Evolutionary conservation across 441 rosid species (phyloP).

Genomic region (Bocquillonia castaneifolia): DNA sequence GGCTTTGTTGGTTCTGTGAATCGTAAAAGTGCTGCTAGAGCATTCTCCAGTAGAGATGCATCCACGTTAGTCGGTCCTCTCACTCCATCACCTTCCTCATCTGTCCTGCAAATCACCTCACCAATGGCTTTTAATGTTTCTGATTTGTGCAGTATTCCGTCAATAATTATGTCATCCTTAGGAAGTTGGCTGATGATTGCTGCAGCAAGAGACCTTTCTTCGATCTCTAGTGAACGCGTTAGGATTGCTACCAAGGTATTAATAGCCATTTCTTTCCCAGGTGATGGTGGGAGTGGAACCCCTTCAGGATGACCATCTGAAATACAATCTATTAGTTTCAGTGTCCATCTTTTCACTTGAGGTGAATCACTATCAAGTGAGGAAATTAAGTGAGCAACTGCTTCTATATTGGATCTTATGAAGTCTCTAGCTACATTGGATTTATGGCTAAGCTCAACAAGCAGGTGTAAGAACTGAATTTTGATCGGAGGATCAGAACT

Average conservation of each 20-base stretch:
- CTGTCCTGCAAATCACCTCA: conserved; percentile 38
- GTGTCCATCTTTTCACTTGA: conserved; percentile 33
- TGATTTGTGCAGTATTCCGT: conserved; percentile 40
- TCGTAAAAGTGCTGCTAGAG: conserved; percentile 43
- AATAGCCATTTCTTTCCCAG: conserved; percentile 37
- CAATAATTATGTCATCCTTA: conserved; percentile 37
- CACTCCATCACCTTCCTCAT: conserved; percentile 23
- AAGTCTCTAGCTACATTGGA: conserved; percentile 32
- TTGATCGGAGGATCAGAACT: conserved; percentile 30
- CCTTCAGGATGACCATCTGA: conserved; percentile 39
- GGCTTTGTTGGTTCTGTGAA: conserved; percentile 50
- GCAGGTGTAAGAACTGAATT: conserved; percentile 41
- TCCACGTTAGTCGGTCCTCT: conserved; percentile 19
- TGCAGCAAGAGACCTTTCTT: conserved; percentile 50
- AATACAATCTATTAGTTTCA: conserved; percentile 39
- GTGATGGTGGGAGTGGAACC: conserved; percentile 45
- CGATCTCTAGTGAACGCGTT: conserved; percentile 29
- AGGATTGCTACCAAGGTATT: conserved; percentile 34
- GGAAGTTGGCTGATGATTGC: conserved; percentile 53
- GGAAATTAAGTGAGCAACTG: conserved; percentile 36
- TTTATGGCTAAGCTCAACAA: conserved; percentile 41
- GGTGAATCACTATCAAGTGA: conserved; percentile 28
- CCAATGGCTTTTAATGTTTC: conserved; percentile 43
- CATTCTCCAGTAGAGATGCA: conserved; percentile 41
- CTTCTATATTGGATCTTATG: conserved; percentile 27